Percentiles rank a stretch among this genome's conserved stretches.
phyloP scores from a whole-genome alignment of 2,329 filamentous ascomycete genomes.

The Dothideomycetes sp. region DNA sequence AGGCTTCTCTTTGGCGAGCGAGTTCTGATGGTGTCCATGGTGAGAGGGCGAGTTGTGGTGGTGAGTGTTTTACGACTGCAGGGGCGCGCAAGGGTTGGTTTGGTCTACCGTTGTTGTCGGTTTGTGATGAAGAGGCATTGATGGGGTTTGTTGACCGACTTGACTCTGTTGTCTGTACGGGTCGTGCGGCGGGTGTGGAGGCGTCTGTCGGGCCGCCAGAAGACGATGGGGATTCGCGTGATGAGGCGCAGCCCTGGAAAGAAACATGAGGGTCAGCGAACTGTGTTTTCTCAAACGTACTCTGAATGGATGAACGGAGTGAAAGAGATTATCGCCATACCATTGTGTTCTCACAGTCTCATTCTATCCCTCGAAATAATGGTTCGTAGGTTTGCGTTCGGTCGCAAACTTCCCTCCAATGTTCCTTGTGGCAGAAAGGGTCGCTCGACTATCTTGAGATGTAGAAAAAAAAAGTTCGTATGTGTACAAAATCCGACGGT shows the following conservation, averaged over 20 bases:
- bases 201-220: slow-evolving; percentile 2
- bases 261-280: too few species aligned
- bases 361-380: background rate
- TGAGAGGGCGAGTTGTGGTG: slow-evolving; percentile 26
- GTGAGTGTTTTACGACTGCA: slow-evolving; percentile 15
- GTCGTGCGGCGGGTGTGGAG: slow-evolving; percentile 1
- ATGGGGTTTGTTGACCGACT: slow-evolving; percentile 6
- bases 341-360: slow-evolving; percentile 13
- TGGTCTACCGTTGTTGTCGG: slow-evolving; percentile 15
- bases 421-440: too few species aligned
- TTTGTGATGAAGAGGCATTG: too few species aligned
- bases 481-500: too few species aligned
- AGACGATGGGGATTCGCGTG: slow-evolving; percentile 8
- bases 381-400: too few species aligned
- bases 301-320: too few species aligned
- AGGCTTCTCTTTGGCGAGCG: slow-evolving; percentile 64
- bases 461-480: too few species aligned
- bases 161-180: background rate
- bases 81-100: slow-evolving; percentile 22
- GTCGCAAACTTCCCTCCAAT: too few species aligned
- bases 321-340: slow-evolving; percentile 2
- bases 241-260: slow-evolving; percentile 12
- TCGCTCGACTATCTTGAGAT: too few species aligned
- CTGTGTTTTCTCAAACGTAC: too few species aligned
- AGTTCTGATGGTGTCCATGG: slow-evolving; percentile 63